These are phyloP conservation scores for Stentor coeruleus DNA, from an alignment of 73 alveolate species.

Conservation along the genomic window DNA sequence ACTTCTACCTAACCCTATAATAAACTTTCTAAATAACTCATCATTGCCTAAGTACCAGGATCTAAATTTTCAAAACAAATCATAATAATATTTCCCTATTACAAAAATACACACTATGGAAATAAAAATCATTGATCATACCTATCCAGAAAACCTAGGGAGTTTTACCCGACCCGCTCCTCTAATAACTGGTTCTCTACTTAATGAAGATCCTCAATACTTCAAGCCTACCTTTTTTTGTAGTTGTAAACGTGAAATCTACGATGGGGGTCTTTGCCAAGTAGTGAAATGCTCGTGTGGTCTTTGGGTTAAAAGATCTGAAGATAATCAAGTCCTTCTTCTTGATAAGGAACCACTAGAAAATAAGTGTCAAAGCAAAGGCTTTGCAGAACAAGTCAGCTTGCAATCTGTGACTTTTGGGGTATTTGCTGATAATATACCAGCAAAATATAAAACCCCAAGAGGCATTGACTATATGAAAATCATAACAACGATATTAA, in stretches of 20 bases:
- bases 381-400: background rate
- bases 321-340: background rate
- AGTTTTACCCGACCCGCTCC: background rate
- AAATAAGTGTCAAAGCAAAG: background rate
- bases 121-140: background rate
- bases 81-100: too few relatives aligned
- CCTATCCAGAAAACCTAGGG: background rate
- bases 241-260: background rate
- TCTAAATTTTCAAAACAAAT: too few relatives aligned
- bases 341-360: background rate
- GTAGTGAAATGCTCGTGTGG: background rate
- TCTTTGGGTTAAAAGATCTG: background rate
- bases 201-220: background rate
- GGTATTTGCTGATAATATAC: background rate
- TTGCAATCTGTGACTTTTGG: background rate
- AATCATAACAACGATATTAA: background rate
- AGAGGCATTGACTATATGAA: background rate
- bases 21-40: too few relatives aligned
- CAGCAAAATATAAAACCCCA: background rate
- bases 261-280: background rate
- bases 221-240: background rate
- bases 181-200: background rate
- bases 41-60: too few relatives aligned
- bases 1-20: too few relatives aligned
- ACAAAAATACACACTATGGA: too few relatives aligned